phyloP scores from a whole-genome alignment of 2,329 filamentous ascomycete species.

The Botrytis fabae region DNA sequence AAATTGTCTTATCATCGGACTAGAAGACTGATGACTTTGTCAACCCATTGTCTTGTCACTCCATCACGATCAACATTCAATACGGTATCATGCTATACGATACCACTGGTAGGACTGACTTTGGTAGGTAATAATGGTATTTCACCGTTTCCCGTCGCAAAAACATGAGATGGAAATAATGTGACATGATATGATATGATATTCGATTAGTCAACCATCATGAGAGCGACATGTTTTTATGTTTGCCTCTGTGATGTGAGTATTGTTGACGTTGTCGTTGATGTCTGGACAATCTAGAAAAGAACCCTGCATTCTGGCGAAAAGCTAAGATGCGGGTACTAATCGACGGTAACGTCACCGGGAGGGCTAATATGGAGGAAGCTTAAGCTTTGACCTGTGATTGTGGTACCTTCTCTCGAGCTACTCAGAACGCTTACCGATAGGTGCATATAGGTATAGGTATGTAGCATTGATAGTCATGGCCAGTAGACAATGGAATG shows the following conservation, averaged over 20 bases:
- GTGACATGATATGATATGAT: background rate
- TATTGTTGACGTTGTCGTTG: background rate
- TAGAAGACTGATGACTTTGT: background rate
- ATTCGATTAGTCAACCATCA: background rate
- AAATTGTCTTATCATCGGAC: background rate
- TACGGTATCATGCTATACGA: background rate
- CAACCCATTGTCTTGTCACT: background rate
- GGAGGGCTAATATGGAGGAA: background rate
- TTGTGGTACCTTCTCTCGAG: background rate
- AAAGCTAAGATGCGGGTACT: slow-evolving; percentile 2
- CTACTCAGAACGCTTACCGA: background rate
- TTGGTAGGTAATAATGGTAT: background rate
- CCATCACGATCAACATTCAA: background rate
- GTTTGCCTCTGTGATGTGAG: background rate
- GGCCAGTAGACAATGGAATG: background rate
- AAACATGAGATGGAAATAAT: background rate
- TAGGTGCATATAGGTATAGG: too few species aligned
- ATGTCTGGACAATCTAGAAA: background rate
- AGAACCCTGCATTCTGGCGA: background rate
- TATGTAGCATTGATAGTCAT: background rate
- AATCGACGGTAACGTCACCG: background rate
- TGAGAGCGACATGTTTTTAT: background rate
- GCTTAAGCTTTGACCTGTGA: background rate
- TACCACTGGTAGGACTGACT: background rate
- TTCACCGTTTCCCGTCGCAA: background rate